phyloP scores from a whole-genome alignment of 2,329 filamentous ascomycete species.

The Paraconiothyrium sp. region DNA sequence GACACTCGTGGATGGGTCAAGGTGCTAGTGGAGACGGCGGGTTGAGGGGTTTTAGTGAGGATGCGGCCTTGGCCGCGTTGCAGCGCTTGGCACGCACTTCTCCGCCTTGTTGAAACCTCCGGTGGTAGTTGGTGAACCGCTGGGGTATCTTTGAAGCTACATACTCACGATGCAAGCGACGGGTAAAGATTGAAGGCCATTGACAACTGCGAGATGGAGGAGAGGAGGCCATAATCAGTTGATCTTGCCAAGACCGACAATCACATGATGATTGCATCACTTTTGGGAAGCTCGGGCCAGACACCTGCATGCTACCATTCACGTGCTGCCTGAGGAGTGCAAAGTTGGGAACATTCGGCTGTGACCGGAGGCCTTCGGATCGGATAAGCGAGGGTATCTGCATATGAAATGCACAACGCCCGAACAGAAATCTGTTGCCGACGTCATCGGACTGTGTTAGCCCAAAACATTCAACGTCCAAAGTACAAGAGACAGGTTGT shows the following conservation, averaged over 20 bases:
- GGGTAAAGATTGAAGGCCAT: too few relatives aligned
- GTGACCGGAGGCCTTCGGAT: not conserved
- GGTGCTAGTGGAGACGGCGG: conserved; percentile 26
- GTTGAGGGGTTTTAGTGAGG: conserved; percentile 20
- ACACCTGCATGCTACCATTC: not conserved
- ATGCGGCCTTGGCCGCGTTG: conserved; percentile 26
- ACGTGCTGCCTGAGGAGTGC: not conserved
- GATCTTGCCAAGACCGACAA: conserved; percentile 5
- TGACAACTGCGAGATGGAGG: not conserved
- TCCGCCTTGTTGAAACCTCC: not conserved
- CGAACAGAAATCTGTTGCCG: not conserved
- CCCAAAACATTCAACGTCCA: too few relatives aligned
- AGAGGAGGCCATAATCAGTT: not conserved
- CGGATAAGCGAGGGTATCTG: not conserved
- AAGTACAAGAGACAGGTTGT: too few relatives aligned
- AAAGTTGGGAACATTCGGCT: conserved; percentile 6
- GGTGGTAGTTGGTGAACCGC: not conserved
- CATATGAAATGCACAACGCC: not conserved
- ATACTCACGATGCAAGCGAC: not conserved
- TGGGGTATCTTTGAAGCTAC: not conserved
- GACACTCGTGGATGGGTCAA: conserved; percentile 30
- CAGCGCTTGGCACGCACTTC: conserved; percentile 26
- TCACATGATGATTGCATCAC: conserved; percentile 19
- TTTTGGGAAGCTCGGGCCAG: not conserved
- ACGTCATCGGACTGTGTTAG: too few relatives aligned